These are phyloP conservation scores for Durotheca rogersii DNA, from an alignment of 495 filamentous ascomycete species.

Conservation along the genomic window DNA sequence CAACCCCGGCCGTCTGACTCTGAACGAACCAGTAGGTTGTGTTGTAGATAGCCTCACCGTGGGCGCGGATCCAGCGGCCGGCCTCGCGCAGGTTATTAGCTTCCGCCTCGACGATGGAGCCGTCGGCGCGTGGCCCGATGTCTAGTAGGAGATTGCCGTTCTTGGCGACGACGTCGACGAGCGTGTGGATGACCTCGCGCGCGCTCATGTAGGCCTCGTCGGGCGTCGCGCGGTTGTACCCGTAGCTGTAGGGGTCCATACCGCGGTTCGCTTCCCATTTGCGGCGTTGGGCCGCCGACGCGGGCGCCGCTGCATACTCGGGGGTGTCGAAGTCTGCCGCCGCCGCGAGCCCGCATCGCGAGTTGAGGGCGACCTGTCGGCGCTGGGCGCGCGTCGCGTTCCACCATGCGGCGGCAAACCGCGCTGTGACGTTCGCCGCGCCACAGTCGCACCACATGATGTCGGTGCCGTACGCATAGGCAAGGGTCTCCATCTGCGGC, in stretches of 20 bases:
- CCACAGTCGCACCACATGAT: constrained; percentile 62
- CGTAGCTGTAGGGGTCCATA: constrained; percentile 58
- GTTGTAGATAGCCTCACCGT: constrained; percentile 56
- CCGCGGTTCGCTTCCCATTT: constrained; percentile 59
- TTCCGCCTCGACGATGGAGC: constrained; percentile 53
- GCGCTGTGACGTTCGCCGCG: constrained; percentile 49
- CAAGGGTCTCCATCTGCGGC: constrained; percentile 54
- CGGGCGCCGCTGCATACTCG: constrained; percentile 50
- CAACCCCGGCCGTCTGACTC: constrained; percentile 33
- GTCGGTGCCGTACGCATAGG: constrained; percentile 48
- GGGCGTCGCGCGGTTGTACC: constrained; percentile 56
- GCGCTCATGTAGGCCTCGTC: constrained; percentile 52
- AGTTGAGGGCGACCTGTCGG: constrained; percentile 53
- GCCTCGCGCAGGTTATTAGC: constrained; percentile 47
- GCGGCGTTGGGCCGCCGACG: constrained; percentile 47
- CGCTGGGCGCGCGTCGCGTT: constrained; percentile 40
- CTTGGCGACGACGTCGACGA: constrained; percentile 57
- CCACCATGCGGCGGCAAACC: constrained; percentile 52
- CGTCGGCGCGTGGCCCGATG: constrained; percentile 54
- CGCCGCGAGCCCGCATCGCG: constrained; percentile 50
- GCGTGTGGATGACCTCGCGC: constrained; percentile 41
- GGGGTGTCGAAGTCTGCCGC: constrained; percentile 54
- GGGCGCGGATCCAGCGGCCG: constrained; percentile 52
- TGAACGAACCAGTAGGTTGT: constrained; percentile 60
- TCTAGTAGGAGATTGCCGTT: constrained; percentile 59